These are phyloP conservation scores for Alternaria postmessia DNA, from an alignment of 2,329 filamentous ascomycete genomes.

Conservation along the genomic window DNA sequence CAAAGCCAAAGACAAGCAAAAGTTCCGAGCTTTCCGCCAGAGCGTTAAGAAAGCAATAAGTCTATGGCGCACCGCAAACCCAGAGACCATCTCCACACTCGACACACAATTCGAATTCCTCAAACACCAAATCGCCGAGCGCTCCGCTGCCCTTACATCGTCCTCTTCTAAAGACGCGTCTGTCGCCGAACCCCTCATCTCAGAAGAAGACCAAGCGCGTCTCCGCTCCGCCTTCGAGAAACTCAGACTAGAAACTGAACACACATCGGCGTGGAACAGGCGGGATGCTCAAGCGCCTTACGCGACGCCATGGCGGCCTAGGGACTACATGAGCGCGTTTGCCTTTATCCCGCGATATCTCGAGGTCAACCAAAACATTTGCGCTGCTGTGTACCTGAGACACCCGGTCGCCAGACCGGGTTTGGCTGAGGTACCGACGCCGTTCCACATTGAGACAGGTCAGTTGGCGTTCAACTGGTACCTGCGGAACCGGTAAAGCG, in stretches of 20 bases:
- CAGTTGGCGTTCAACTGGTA: constrained; percentile 96
- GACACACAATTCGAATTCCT: constrained; percentile 58
- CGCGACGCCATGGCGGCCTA: constrained; percentile 86
- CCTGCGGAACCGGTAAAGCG: constrained; percentile 73
- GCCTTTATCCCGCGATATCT: constrained; percentile 95
- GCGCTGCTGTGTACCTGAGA: constrained; percentile 90
- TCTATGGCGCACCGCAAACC: constrained; percentile 56
- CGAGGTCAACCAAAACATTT: constrained; percentile 97
- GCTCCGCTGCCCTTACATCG: constrained; percentile 8
- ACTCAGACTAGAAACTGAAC: constrained; percentile 76
- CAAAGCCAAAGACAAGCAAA: constrained; percentile 76
- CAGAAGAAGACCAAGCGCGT: constrained; percentile 64
- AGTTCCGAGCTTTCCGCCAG: constrained; percentile 75
- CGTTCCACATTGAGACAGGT: constrained; percentile 73
- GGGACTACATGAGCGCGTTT: constrained; percentile 88
- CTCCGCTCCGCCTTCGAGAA: constrained; percentile 67
- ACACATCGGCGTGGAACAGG: constrained; percentile 66
- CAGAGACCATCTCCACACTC: constrained; percentile 56
- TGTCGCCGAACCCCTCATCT: constrained; percentile 33
- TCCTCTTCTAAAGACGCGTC: constrained; percentile 6
- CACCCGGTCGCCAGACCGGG: constrained; percentile 91
- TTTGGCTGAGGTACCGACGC: constrained; percentile 76
- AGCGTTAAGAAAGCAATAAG: constrained; percentile 70
- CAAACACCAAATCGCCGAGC: constrained; percentile 35
- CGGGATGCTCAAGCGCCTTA: constrained; percentile 72